These are phyloP conservation scores for Lablab purpureus DNA, from an alignment of 306 rosid species.

Conservation along the genomic window DNA sequence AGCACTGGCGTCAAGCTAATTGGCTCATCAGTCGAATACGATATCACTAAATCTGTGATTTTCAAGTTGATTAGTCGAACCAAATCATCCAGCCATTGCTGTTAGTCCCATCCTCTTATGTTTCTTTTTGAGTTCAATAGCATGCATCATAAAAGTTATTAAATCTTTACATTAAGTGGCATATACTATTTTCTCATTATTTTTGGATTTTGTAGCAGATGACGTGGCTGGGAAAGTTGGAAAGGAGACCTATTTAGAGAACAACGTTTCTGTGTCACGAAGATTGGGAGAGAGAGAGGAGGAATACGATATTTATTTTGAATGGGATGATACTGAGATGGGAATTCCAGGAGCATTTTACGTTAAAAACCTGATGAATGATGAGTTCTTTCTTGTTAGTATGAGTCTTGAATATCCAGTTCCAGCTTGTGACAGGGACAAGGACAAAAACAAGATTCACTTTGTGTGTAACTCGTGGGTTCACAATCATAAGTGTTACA, in stretches of 20 bases:
- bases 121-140: too few relatives aligned
- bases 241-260: conserved; percentile 55
- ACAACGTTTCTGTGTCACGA: conserved; percentile 50
- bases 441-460: conserved; percentile 52
- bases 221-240: conserved; percentile 59
- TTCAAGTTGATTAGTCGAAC: neutral
- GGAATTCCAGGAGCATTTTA: conserved; percentile 69
- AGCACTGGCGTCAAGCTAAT: neutral
- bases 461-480: conserved; percentile 80
- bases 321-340: conserved; percentile 51
- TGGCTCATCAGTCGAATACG: neutral
- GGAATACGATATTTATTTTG: conserved; percentile 55
- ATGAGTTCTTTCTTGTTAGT: conserved; percentile 66
- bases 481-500: conserved; percentile 31
- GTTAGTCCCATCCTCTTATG: neutral
- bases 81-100: neutral
- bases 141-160: too few relatives aligned
- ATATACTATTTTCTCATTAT: neutral
- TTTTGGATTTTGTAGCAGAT: conserved; percentile 27
- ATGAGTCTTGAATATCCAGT: conserved; percentile 52
- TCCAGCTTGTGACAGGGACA: neutral
- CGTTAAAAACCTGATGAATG: conserved; percentile 16
- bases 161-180: too few relatives aligned
- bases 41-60: neutral
- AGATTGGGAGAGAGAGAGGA: conserved; percentile 50